Percentiles rank a stretch among this genome's conserved stretches.
These are phyloP conservation scores for Penicillium sp. DNA, from an alignment of 2,329 filamentous ascomycete species.

Conservation along the genomic window DNA sequence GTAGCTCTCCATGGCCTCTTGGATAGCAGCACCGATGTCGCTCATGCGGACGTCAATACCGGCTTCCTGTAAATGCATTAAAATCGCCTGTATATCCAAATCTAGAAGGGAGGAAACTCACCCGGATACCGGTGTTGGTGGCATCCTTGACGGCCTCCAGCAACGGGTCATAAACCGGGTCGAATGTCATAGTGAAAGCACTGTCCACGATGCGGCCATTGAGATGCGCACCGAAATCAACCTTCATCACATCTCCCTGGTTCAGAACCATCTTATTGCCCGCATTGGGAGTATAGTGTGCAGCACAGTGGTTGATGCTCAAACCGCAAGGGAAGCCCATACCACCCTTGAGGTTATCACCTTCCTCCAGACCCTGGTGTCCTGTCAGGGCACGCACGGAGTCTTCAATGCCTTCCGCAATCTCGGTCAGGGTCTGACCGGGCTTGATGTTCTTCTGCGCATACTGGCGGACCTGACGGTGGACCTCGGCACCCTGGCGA, in stretches of 20 bases:
- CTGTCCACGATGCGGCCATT: slow-evolving; percentile 71
- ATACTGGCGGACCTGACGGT: slow-evolving; percentile 82
- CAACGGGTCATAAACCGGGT: slow-evolving; percentile 67
- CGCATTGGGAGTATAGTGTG: slow-evolving; percentile 83
- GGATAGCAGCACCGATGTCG: slow-evolving; percentile 79
- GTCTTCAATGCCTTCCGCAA: slow-evolving; percentile 84
- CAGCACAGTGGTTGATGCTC: slow-evolving; percentile 79
- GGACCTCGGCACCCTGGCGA: slow-evolving; percentile 81
- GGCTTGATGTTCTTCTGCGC: slow-evolving; percentile 78
- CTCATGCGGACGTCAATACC: slow-evolving; percentile 88
- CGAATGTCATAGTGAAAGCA: slow-evolving; percentile 67
- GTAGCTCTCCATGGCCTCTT: slow-evolving; percentile 91
- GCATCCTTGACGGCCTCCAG: slow-evolving; percentile 65
- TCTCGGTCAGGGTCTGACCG: slow-evolving; percentile 75
- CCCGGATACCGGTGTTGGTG: slow-evolving; percentile 71
- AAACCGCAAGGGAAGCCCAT: slow-evolving; percentile 86
- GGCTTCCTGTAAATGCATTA: slow-evolving; percentile 61
- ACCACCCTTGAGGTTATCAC: slow-evolving; percentile 73
- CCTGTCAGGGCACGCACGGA: slow-evolving; percentile 74
- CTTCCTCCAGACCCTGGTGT: slow-evolving; percentile 72
- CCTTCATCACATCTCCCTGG: slow-evolving; percentile 69
- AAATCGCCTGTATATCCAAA: background rate
- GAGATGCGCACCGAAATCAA: slow-evolving; percentile 69
- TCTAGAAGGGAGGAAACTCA: slow-evolving; percentile 27
- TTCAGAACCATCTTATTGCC: slow-evolving; percentile 73